Conservation (phyloP, 1,284 basidiomycete species). For the Flammula alnicola region DNA sequence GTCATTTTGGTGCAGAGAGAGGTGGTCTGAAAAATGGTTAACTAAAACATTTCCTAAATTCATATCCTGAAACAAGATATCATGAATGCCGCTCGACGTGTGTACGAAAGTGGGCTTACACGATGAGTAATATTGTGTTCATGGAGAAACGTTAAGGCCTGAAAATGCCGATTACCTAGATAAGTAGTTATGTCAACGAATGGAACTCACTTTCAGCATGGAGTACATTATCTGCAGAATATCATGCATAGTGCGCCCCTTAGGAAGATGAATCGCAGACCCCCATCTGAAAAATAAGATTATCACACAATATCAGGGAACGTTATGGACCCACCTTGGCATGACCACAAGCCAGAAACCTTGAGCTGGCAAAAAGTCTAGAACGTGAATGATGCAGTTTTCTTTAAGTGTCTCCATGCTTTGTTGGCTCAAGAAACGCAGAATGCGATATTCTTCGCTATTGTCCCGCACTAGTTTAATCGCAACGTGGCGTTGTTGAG, state of each 20-base stretch:
- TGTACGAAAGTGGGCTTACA: conserved; percentile 8
- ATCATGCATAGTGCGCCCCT: background rate
- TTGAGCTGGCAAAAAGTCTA: conserved; percentile 20
- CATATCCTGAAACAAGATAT: conserved; percentile 18
- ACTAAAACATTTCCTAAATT: conserved; percentile 17
- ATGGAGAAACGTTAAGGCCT: conserved; percentile 26
- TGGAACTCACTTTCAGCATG: conserved; percentile 8
- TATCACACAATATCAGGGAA: background rate
- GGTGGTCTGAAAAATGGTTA: conserved; percentile 17
- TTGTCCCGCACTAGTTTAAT: conserved; percentile 22
- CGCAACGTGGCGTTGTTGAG: conserved; percentile 21
- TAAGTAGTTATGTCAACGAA: background rate
- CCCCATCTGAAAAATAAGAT: conserved; percentile 9
- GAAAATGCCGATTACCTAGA: background rate
- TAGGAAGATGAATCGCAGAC: background rate
- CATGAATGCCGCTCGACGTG: background rate
- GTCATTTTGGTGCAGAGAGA: background rate
- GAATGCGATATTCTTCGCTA: conserved; percentile 21
- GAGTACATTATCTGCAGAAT: conserved; percentile 9
- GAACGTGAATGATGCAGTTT: conserved; percentile 20
- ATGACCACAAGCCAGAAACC: conserved; percentile 25
- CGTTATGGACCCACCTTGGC: conserved; percentile 21
- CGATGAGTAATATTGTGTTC: conserved; percentile 25
- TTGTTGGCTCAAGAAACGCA: conserved; percentile 13
- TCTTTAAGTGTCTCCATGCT: background rate